Base-by-base conservation (phyloP, 2,329 filamentous ascomycete species). In the Pseudogymnoascus sp. region DNA sequence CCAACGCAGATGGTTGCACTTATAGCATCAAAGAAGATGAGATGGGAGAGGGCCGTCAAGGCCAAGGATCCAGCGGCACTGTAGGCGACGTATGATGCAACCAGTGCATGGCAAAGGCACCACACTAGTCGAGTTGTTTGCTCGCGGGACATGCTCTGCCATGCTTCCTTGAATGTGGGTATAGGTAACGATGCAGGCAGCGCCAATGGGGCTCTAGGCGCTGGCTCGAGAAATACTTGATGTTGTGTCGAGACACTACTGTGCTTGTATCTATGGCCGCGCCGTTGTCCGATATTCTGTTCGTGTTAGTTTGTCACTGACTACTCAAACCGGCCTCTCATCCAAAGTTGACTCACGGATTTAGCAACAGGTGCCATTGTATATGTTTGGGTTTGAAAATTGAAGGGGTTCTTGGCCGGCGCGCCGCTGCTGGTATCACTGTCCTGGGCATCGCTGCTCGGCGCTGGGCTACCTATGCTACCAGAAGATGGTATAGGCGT, bases 241-340 rank as follows among this genome's bases (percentile, higher is more conserved):
- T 97, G 92, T 69, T 87, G 85, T 6, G 85, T 78, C 18, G 90
- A 96, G 62, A 99, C 88, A 73, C 90, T 96, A 73, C 90, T 95
- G 78, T 97, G 93, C 73, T 97, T 96, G 81, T 99, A 99, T 74
- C 94, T 92, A 78, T 99, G 94, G 65, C 94, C 94, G 64, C 93
- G 88, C 67, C 94, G 86, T 75, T 96, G 90, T 66, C 92, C 92
- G 66, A 97, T 85, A 69, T 91, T 93, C 87, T 95, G 74, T 60
- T 64, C 40, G 65, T 42, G 37, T 61, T 39, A 61, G 65, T 65
- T 66, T 67, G 68, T 74, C 65, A 75, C 63, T 65, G 59, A 1
- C 27, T 27, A 25, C 37, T 10, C 36, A 55, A 35, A 33, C 29
- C n/a, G 9, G 29, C 18, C n/a, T 37, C 31, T 40, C 29, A 60